phyloP scores from a whole-genome alignment of 2,329 filamentous ascomycete species.

The Colletotrichum sublineola region DNA sequence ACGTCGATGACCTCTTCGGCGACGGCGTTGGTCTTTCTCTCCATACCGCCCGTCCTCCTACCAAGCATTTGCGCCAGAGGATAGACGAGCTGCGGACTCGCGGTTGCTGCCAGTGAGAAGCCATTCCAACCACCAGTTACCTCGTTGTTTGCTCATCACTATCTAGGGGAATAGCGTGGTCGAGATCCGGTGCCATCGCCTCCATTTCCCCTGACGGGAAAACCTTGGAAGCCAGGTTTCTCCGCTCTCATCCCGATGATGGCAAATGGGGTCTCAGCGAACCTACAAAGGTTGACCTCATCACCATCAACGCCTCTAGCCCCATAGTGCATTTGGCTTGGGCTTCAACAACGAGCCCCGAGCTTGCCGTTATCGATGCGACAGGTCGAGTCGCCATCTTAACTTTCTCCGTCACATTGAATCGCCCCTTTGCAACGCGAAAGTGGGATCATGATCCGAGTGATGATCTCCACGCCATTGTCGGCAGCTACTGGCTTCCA shows the following conservation, averaged over 20 bases:
- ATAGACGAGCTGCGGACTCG: slow-evolving; percentile 81
- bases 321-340: slow-evolving; percentile 86
- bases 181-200: slow-evolving; percentile 86
- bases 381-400: slow-evolving; percentile 83
- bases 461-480: slow-evolving; percentile 82
- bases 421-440: slow-evolving; percentile 74
- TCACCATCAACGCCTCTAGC: slow-evolving; percentile 73
- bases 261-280: slow-evolving; percentile 83
- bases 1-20: slow-evolving; percentile 82
- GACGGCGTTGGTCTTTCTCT: slow-evolving; percentile 74
- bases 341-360: slow-evolving; percentile 78
- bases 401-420: slow-evolving; percentile 78
- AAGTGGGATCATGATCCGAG: slow-evolving; percentile 75
- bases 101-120: slow-evolving; percentile 84
- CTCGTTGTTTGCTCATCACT: slow-evolving; percentile 23
- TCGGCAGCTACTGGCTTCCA: slow-evolving; percentile 90
- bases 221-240: slow-evolving; percentile 78
- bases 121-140: slow-evolving; percentile 42
- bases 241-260: slow-evolving; percentile 76
- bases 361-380: slow-evolving; percentile 86
- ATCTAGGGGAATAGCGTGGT: slow-evolving; percentile 85
- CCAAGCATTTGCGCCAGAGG: slow-evolving; percentile 78
- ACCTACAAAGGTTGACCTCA: slow-evolving; percentile 72
- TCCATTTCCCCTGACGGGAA: slow-evolving; percentile 80
- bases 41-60: slow-evolving; percentile 63